A percentile compares a stretch with the other conserved stretches of the same genome.
phyloP scores from a whole-genome alignment of 768 basidiomycete genomes.

The Tulasnella calospora region DNA sequence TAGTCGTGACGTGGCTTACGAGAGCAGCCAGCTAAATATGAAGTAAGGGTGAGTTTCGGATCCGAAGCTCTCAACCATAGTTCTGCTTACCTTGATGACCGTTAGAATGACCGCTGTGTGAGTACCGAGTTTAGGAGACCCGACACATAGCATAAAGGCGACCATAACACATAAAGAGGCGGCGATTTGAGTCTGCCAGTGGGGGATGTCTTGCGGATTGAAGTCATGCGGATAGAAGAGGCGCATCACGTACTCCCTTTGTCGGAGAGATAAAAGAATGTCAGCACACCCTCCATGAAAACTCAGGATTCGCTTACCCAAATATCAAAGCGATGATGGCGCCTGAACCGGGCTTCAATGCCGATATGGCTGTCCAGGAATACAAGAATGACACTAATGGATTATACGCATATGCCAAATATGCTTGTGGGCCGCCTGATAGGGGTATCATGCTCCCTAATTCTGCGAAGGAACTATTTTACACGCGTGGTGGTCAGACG shows the following conservation, averaged over 20 bases:
- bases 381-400: slow-evolving; percentile 85
- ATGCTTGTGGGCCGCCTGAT: slow-evolving; percentile 69
- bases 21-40: slow-evolving; percentile 55
- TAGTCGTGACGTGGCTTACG: slow-evolving; percentile 42
- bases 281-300: slow-evolving; percentile 14
- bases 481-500: background rate
- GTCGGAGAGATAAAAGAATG: background rate
- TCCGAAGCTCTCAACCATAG: slow-evolving; percentile 13
- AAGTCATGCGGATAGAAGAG: slow-evolving; percentile 71
- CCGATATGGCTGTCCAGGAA: slow-evolving; percentile 90
- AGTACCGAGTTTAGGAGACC: slow-evolving; percentile 70
- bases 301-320: slow-evolving; percentile 36
- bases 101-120: slow-evolving; percentile 85
- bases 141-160: slow-evolving; percentile 73
- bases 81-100: slow-evolving; percentile 64
- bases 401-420: slow-evolving; percentile 84
- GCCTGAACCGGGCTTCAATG: slow-evolving; percentile 77
- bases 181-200: slow-evolving; percentile 87
- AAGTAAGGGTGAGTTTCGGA: background rate
- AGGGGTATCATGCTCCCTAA: slow-evolving; percentile 84
- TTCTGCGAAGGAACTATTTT: slow-evolving; percentile 76
- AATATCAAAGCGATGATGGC: slow-evolving; percentile 88
- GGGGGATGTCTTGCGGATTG: slow-evolving; percentile 73
- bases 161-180: slow-evolving; percentile 66
- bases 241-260: slow-evolving; percentile 79